Evolutionary conservation across 495 filamentous ascomycete genomes (phyloP), one percentile per base, ranked within the genome.

Genomic region (Aspergillus wentii): DNA sequence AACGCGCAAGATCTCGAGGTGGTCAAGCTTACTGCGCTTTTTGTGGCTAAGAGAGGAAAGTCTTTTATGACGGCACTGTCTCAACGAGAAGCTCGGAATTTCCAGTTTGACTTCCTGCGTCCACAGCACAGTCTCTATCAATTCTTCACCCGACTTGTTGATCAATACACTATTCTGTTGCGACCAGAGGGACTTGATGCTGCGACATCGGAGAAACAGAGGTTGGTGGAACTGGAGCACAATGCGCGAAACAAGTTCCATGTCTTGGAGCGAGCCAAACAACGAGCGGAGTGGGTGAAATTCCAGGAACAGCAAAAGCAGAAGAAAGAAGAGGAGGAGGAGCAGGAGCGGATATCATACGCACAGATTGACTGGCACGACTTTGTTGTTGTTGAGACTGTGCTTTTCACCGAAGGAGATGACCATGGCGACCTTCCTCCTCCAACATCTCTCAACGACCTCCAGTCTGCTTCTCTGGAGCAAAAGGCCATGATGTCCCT

Each of bases 321-420:
- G 39, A 84, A 88, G 71, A 84, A 92, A 46, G 89, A 95, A 49
- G 87, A 94, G 51, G 79, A 90, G 44, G 83, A 82, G 30, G 88
- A 94, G 56, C 79, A 85, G 50, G 88, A 95, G 59, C 79, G 79
- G 38, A 61, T 94, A 15, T 78, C 86, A 44, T 97, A 91, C 52
- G 82, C 85, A 7, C 83, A 91, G 51, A 92, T 98, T 47, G 92
- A 98, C 57, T 98, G 92, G 92, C 88, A 95, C 51, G 92, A 97
- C 60, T 97, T 97, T 46, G 83, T 90, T 17, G 82, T 98, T 18
- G 89, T 96, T 16, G 92, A 96, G 63, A 96, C 91, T 2, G 88
- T 97, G n/a, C 64, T 85, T 18, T 98, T 98, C 62, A 88, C 78
- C 37, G 94, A 95, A 47, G 73, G 74, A 29, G 92, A 97, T 59